Evolutionary conservation across 257 asterid genomes (phyloP).

Genomic region (Mitragyna speciosa): DNA sequence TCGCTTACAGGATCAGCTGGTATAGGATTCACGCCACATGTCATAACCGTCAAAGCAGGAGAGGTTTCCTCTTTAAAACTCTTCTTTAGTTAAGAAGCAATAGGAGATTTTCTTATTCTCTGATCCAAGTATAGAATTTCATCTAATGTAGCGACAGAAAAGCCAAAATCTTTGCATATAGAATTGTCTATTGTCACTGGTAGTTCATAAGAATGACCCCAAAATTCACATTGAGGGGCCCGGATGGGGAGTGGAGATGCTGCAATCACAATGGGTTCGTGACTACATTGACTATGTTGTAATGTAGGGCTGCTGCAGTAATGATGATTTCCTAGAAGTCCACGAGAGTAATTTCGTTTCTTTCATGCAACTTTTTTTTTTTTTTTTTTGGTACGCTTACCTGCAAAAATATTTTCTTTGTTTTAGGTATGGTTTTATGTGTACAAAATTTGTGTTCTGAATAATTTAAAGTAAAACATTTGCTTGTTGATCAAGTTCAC

Average conservation of each 20-base stretch:
- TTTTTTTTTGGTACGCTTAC: too few species aligned
- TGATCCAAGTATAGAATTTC: not conserved
- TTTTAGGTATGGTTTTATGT: too few species aligned
- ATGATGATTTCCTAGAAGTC: too few species aligned
- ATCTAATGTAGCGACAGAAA: not conserved
- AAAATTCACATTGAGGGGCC: too few species aligned
- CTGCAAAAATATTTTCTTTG: too few species aligned
- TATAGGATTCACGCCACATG: slow-evolving; percentile 46
- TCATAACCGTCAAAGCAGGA: slow-evolving; percentile 46
- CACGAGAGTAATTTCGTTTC: too few species aligned
- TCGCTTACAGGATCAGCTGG: slow-evolving; percentile 47
- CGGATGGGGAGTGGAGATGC: not conserved
- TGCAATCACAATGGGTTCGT: not conserved
- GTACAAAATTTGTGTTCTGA: too few species aligned
- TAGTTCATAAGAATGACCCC: not conserved
- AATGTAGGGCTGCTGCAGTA: too few species aligned
- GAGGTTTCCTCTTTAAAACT: slow-evolving; percentile 36
- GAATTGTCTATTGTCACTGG: not conserved
- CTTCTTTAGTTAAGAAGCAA: not conserved
- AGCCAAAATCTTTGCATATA: not conserved
- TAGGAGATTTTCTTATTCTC: slow-evolving; percentile 3
- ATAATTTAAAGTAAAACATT: too few species aligned
- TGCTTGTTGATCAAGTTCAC: too few species aligned
- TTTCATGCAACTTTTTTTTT: too few species aligned
- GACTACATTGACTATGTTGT: too few species aligned